Base-by-base conservation (phyloP, 345 rosid genomes). In the Eutrema japonicum region DNA sequence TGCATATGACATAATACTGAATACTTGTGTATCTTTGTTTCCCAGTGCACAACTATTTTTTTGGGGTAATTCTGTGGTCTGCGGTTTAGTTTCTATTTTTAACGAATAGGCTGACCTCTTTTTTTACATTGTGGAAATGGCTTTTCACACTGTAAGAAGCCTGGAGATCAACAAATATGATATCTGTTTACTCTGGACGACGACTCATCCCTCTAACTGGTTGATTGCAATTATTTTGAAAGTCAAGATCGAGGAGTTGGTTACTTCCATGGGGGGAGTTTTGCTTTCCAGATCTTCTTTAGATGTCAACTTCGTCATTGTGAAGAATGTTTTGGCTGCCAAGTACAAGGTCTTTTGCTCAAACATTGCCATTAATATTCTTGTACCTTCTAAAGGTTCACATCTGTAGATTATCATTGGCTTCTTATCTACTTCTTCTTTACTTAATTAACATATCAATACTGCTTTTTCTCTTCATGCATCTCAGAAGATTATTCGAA, bases 251-350 rank as follows among this genome's bases (percentile, higher is more conserved):
- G 88, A 83, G 79, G 87, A 86, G 72, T 35, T 88, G 79, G 96
- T 95, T 35, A 72, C 82, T 51, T 88, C 89, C 62, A 92, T 92
- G 99, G 91, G 97, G 10, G 99, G 99, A 62, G 64, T 79, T 56
- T 72, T 92, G 78, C 84, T 80, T 33, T 60, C 81, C 52, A 90
- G 68, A 85, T 73, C 84, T 68, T 85, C 88, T 54, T 70, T 77
- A 40, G 99, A 95, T 83, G 89, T 88, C 75, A 86, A 89, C 79
- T 92, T 95, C 37, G 89, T 95, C 37, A 74, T 92, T 70, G 99
- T 78, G 40, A 95, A 95, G 87, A 88, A 87, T 84, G 96, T 95
- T 64, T 84, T 87, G 82, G 96, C 99, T 79, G 84, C 89, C 79
- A 90, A 92, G 81, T 95, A 95, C 87, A 92, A 95, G 97, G 96